Evolutionary conservation across 2,329 filamentous ascomycete species (phyloP), one percentile per base, ranked within the genome.

Genomic region (Dactylellina haptotyla): DNA sequence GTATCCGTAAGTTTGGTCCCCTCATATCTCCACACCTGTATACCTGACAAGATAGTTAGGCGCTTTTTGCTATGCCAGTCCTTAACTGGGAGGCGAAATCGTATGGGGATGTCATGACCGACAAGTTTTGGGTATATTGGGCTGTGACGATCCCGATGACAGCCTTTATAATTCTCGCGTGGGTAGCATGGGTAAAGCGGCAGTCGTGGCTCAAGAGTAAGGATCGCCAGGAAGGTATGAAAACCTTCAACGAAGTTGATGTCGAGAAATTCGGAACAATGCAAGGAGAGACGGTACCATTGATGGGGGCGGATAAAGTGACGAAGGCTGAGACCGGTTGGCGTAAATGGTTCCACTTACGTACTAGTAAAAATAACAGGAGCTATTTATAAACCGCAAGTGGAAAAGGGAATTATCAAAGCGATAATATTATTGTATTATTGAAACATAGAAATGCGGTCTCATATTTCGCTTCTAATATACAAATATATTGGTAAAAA

Each of bases 81-180:
- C 20, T 67, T 4, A 67, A 67, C 14, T 67, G 63, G 62, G 51
- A 57, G 23, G 62, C 62, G 10, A 57, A 50, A 23, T 57, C 62
- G 26, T 57, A 57, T 14, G 57, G 51, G 10, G 62, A 57, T 3
- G 62, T 58, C 16, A 57, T 51, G 30, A 57, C 62, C 4, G 39
- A 50, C 2, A 57, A 57, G 10, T 65, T 65, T 23, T 65, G 62
- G 62, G 41, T 65, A 20, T 65, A 65, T n/a, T 65, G 62, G 54
- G 63, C 54, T 1, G 54, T 59, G 6, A 59, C 54, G 4, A 39
- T 67, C 4, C 63, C 63, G 8, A 16, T 67, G 39, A 45, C 12
- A 12, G 16, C 20, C 16, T 6, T 45, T 16, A 18, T 45, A 41
- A 28, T 66, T 18, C 30, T 57, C 5, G 41, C n/a, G 6, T 66